A percentile compares a stretch with the other conserved stretches of the same genome.
Conservation (phyloP, 129 eudicot genomes). For the Sambucus nigra region DNA sequence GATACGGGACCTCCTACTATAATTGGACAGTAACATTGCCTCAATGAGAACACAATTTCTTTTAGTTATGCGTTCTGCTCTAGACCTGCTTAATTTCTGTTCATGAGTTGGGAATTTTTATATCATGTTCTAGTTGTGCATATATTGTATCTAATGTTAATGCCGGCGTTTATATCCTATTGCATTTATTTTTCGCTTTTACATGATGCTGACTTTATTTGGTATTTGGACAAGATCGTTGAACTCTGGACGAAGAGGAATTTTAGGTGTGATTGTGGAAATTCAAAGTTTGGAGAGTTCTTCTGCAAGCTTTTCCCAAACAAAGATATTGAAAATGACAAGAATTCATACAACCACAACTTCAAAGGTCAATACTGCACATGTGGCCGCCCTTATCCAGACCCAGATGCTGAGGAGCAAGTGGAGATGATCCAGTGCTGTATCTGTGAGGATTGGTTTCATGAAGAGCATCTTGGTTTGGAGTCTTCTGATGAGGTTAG, state of each 20-base stretch:
- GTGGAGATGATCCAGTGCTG: slow-evolving; percentile 93
- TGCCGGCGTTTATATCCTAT: not conserved
- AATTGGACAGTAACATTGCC: too few species aligned
- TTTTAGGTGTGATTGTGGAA: slow-evolving; percentile 96
- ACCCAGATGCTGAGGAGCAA: slow-evolving; percentile 80
- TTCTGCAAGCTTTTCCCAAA: slow-evolving; percentile 72
- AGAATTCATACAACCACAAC: slow-evolving; percentile 78
- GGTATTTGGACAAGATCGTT: slow-evolving; percentile 38
- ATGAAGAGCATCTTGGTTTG: slow-evolving; percentile 82
- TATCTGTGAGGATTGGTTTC: slow-evolving; percentile 97
- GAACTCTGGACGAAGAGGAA: slow-evolving; percentile 99
- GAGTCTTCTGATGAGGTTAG: slow-evolving; percentile 54
- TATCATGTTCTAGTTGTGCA: slow-evolving; percentile 7
- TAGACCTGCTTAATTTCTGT: not conserved
- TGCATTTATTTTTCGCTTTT: not conserved
- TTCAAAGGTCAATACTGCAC: slow-evolving; percentile 90
- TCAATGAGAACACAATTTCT: not conserved
- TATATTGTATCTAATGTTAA: too few species aligned
- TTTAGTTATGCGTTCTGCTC: not conserved
- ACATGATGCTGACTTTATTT: slow-evolving; percentile 10
- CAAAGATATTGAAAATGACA: slow-evolving; percentile 79
- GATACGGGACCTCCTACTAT: too few species aligned
- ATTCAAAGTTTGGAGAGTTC: slow-evolving; percentile 79
- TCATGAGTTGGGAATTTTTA: not conserved
- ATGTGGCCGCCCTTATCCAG: slow-evolving; percentile 88